Evolutionary conservation across 108 stramenopile species (phyloP).

Genomic region (Cylindrotheca closterium): DNA sequence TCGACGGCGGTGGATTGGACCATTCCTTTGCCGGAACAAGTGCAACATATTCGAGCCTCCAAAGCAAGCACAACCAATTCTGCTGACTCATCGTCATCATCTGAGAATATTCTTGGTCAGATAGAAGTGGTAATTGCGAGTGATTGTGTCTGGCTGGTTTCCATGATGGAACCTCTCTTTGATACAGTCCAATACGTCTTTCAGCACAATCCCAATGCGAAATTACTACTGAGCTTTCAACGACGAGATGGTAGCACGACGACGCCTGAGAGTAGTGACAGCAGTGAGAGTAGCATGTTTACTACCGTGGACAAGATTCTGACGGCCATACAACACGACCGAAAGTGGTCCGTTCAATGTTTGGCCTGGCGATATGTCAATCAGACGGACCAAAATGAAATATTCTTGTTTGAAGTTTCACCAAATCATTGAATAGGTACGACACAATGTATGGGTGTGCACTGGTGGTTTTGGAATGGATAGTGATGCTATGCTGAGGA

Average conservation of each 20-base stretch:
- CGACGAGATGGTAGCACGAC: slow-evolving; percentile 26
- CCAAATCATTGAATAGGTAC: no score
- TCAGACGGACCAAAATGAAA: neutral
- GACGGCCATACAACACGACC: slow-evolving; percentile 24
- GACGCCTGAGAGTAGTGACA: neutral
- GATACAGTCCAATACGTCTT: slow-evolving; percentile 54
- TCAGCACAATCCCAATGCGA: slow-evolving; percentile 14
- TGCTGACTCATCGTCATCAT: no score
- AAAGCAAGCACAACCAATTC: no score
- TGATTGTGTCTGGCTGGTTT: slow-evolving; percentile 62
- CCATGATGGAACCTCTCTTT: slow-evolving; percentile 61
- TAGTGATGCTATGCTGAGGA: no score
- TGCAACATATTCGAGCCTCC: no score
- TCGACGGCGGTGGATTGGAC: slow-evolving; percentile 62
- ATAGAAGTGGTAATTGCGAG: slow-evolving; percentile 45
- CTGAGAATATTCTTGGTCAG: neutral
- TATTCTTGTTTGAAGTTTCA: neutral
- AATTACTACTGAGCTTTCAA: slow-evolving; percentile 66
- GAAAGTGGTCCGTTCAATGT: slow-evolving; percentile 63
- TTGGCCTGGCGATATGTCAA: slow-evolving; percentile 46
- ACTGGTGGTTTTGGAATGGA: no score
- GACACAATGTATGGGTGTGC: no score
- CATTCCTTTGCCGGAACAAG: slow-evolving; percentile 40
- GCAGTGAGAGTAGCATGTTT: slow-evolving; percentile 20
- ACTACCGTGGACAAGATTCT: slow-evolving; percentile 55